Base-by-base conservation (phyloP, 495 filamentous ascomycete species). In the Neurospora tetrasperma region DNA sequence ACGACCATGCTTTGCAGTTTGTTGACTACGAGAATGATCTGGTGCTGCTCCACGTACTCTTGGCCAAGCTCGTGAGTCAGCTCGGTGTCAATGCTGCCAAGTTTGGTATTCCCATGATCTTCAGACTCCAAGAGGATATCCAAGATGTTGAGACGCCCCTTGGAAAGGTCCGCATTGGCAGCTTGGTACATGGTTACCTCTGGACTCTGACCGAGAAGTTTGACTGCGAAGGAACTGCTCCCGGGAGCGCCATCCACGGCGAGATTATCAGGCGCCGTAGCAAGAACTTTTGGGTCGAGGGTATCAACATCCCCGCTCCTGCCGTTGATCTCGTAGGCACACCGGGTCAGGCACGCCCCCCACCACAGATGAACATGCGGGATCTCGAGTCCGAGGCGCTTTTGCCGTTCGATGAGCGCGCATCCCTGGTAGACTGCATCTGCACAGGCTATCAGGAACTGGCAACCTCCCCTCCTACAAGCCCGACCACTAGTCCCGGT, bases 131-230 rank as follows among this genome's bases (percentile, higher is more conserved):
- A 78, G 93, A 94, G 74, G 93, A 96, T 76, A 90, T 94, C 71
- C 86, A 87, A 70, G 87, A 87, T 23, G 86, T 88, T 7, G 88
- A 90, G 62, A 85, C 87, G 38, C 88, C 87, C 0, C 76, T 84
- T 59, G 85, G 88, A 2, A 94, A 93, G 75, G 85, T 96, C 35
- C 89, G 92, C 38, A 84, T 96, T 27, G 94, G 92, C 43, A 93
- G 90, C 77, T 83, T 98, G 70, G 91, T 94, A 31, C 92, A 95
- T 78, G 94, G 94, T 7, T 97, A 97, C 81, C 87, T 97, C 66
- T 93, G 92, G 89, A 85, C 88, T 20, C 75, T 97, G 73, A 90
- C 86, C 23, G 90, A 94, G 74, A 89, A 87, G 71, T 96, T 97
- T 74, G 89, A 93, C 12, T 90, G 95, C 74, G 90, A 94, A 48